Conservation (phyloP, 148 eudicot species). For the Heliosperma pusillum region DNA sequence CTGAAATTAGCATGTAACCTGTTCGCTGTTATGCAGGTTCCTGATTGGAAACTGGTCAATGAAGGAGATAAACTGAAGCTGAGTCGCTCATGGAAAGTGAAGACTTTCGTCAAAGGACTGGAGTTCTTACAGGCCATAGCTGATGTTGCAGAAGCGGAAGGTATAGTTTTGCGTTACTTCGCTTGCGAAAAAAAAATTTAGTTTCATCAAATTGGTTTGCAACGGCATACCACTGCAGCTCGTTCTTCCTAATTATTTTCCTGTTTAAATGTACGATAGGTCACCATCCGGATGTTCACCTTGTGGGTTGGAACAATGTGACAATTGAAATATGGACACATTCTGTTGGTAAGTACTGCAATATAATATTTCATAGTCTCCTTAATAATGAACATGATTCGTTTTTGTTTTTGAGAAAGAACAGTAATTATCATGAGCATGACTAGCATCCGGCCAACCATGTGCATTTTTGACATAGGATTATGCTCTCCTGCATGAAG, state of each 20-base stretch:
- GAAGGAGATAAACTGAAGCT: constrained; percentile 64
- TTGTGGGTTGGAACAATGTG: constrained; percentile 87
- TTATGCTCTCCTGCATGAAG: too few relatives aligned
- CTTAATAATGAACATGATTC: too few relatives aligned
- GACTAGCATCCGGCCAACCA: too few relatives aligned
- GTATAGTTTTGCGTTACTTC: constrained; percentile 27
- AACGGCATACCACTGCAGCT: not conserved
- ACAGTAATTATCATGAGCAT: too few relatives aligned
- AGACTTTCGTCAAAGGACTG: constrained; percentile 73
- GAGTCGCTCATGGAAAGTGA: constrained; percentile 77
- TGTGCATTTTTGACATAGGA: too few relatives aligned
- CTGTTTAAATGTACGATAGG: constrained; percentile 37
- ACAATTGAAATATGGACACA: constrained; percentile 89
- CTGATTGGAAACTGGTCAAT: constrained; percentile 66
- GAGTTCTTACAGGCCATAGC: constrained; percentile 78
- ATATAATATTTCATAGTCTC: too few relatives aligned
- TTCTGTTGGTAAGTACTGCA: constrained; percentile 60
- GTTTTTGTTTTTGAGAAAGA: too few relatives aligned
- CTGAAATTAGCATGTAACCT: not conserved
- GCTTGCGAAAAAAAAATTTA: not conserved
- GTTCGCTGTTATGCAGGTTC: constrained; percentile 47
- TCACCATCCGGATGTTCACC: constrained; percentile 98
- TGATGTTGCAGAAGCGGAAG: constrained; percentile 81
- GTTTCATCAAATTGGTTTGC: not conserved
- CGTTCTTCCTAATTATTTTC: not conserved